phyloP scores from a whole-genome alignment of 106 monocot species.

The Dendrobium chrysotoxum region DNA sequence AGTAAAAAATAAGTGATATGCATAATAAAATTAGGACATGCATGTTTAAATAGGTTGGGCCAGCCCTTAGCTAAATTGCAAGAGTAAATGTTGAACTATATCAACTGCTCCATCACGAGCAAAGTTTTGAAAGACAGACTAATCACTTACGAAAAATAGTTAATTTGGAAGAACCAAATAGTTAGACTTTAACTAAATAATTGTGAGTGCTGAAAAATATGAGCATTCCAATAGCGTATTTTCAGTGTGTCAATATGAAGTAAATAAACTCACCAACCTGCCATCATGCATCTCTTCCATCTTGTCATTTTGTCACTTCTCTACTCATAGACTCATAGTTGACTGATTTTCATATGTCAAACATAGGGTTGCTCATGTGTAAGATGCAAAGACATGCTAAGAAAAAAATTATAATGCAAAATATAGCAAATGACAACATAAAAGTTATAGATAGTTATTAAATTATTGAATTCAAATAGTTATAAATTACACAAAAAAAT shows the following conservation, averaged over 20 bases:
- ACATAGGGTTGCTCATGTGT: constrained; percentile 46
- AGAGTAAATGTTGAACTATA: neutral
- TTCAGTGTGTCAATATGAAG: neutral
- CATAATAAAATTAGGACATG: neutral
- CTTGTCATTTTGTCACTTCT: constrained; percentile 80
- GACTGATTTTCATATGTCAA: constrained; percentile 85
- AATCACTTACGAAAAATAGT: neutral
- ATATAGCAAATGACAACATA: neutral
- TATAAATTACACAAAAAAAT: neutral
- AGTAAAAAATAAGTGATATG: neutral
- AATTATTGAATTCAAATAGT: neutral
- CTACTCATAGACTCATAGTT: constrained; percentile 69
- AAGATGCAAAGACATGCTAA: neutral
- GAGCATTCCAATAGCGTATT: neutral
- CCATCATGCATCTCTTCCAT: constrained; percentile 93
- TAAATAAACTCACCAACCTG: constrained; percentile 41
- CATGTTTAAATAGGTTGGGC: neutral
- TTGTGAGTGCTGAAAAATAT: neutral
- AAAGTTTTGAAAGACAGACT: neutral
- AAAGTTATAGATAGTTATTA: neutral
- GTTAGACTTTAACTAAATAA: neutral
- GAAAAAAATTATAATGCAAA: neutral
- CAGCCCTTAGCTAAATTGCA: neutral
- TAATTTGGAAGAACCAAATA: neutral
- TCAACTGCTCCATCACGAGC: neutral